A percentile compares a stretch with the other conserved stretches of the same genome.
Conservation (phyloP, 345 rosid species). For the Citrus australasica region DNA sequence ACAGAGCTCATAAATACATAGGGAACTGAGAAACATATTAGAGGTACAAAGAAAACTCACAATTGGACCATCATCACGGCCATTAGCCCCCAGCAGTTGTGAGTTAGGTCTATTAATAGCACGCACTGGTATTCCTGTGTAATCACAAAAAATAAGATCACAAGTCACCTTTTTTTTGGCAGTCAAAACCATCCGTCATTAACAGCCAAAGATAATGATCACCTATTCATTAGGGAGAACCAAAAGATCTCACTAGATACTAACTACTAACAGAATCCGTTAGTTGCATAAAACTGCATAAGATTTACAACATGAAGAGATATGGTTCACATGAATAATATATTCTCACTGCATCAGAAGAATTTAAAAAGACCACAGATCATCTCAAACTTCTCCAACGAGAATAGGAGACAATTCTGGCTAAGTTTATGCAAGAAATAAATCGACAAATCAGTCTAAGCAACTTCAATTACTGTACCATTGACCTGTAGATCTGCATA, state of each 20-base stretch:
- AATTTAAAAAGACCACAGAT: background rate
- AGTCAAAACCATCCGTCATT: background rate
- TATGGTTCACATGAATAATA: background rate
- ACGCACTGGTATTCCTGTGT: constrained; percentile 62
- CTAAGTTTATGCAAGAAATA: background rate
- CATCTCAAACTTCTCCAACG: background rate
- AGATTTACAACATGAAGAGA: background rate
- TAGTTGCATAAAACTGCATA: background rate
- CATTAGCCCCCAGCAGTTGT: constrained; percentile 84
- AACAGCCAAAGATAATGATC: background rate
- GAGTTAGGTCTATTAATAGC: constrained; percentile 88
- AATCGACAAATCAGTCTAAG: constrained; percentile 6
- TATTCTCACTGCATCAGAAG: background rate
- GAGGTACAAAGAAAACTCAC: constrained; percentile 41
- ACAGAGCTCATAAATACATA: background rate
- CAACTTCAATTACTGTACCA: constrained; percentile 48
- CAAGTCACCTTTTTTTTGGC: no score
- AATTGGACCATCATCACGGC: constrained; percentile 98
- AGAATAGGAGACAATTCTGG: background rate
- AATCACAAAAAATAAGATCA: background rate
- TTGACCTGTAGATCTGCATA: constrained; percentile 86
- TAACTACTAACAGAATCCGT: background rate
- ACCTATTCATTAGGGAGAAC: background rate
- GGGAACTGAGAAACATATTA: background rate
- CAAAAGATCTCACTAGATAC: background rate